These are phyloP conservation scores for Blastocystis sp. DNA, from an alignment of 352 stramenopile genomes.

Conservation along the genomic window DNA sequence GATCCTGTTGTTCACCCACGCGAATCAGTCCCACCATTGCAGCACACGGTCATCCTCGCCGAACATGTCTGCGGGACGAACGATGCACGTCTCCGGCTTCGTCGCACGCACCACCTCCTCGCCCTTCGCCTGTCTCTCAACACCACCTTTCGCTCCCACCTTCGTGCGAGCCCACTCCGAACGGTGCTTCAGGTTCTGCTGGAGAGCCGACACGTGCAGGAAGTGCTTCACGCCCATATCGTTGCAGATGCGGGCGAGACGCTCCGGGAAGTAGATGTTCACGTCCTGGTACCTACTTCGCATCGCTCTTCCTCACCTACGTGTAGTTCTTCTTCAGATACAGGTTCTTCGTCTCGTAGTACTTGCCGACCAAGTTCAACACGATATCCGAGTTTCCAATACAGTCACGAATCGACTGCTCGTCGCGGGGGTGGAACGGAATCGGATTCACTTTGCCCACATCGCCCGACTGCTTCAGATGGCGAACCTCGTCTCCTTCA, in stretches of 20 bases:
- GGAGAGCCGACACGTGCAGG: constrained; percentile 63
- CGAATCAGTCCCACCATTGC: too few relatives aligned
- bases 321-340: not conserved
- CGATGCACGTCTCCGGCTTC: constrained; percentile 85
- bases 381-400: constrained; percentile 83
- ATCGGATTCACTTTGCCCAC: constrained; percentile 74
- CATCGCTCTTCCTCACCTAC: not conserved
- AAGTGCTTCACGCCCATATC: constrained; percentile 66
- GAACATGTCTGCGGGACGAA: constrained; percentile 87
- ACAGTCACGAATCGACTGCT: constrained; percentile 58
- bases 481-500: constrained; percentile 78
- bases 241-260: too few relatives aligned
- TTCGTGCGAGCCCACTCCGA: constrained; percentile 70
- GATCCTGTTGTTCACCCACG: constrained; percentile 63
- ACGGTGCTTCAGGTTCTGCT: constrained; percentile 60
- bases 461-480: constrained; percentile 82
- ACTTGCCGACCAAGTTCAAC: constrained; percentile 88
- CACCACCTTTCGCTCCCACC: constrained; percentile 56
- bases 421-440: constrained; percentile 75
- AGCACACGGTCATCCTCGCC: too few relatives aligned
- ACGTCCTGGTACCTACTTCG: constrained; percentile 84
- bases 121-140: constrained; percentile 63
- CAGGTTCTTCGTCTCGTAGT: constrained; percentile 82
- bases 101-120: constrained; percentile 66
- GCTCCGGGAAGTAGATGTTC: too few relatives aligned